These are phyloP conservation scores for Boletus tylopilopsis DNA, from an alignment of 768 basidiomycete species.

Conservation along the genomic window DNA sequence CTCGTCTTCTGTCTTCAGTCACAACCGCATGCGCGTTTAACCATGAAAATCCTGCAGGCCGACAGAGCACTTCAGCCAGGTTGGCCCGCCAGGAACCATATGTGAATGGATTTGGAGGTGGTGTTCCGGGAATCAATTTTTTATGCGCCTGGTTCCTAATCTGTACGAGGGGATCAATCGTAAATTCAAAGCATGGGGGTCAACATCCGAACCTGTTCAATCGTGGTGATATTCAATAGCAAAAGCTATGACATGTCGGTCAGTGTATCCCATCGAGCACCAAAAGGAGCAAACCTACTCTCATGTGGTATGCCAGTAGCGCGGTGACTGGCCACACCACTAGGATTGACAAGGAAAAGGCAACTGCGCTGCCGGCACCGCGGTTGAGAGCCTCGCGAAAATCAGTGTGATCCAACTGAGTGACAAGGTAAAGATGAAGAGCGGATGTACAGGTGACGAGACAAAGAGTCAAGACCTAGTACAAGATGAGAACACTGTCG, in stretches of 20 bases:
- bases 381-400: slow-evolving; percentile 43
- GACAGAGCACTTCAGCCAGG: slow-evolving; percentile 69
- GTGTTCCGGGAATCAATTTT: slow-evolving; percentile 54
- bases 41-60: slow-evolving; percentile 81
- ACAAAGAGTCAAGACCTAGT: slow-evolving; percentile 66
- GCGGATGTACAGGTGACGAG: slow-evolving; percentile 82
- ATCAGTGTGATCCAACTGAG: slow-evolving; percentile 46
- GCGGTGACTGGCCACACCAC: slow-evolving; percentile 84
- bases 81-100: slow-evolving; percentile 76
- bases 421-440: slow-evolving; percentile 71
- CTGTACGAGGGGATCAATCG: slow-evolving; percentile 34
- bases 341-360: slow-evolving; percentile 64
- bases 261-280: not conserved
- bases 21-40: slow-evolving; percentile 56
- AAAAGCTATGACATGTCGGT: slow-evolving; percentile 50
- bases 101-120: slow-evolving; percentile 85
- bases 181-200: slow-evolving; percentile 6
- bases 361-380: slow-evolving; percentile 77
- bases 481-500: slow-evolving; percentile 6
- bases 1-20: slow-evolving; percentile 67
- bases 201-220: slow-evolving; percentile 72
- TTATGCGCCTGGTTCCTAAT: slow-evolving; percentile 86
- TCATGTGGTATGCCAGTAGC: slow-evolving; percentile 77
- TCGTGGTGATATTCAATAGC: slow-evolving; percentile 88
- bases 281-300: slow-evolving; percentile 49